These are phyloP conservation scores for Schizosaccharomyces pombe DNA, from an alignment of 805 yeast species.

Conservation along the genomic window DNA sequence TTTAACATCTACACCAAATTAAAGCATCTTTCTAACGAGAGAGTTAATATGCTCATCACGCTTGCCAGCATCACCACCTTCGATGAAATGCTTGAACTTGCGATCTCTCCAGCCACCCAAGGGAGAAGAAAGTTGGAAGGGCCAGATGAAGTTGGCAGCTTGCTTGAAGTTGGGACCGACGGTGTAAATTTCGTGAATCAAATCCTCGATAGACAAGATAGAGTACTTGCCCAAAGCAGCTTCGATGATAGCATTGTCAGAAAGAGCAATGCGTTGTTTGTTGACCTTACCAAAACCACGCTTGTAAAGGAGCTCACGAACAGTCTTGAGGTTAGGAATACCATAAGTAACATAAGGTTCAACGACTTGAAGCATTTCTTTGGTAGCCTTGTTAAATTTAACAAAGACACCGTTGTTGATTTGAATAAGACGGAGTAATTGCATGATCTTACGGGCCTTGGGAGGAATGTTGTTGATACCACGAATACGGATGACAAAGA, in stretches of 20 bases:
- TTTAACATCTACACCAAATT: conserved; percentile 1
- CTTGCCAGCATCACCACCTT: conserved; percentile 72
- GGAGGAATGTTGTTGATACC: conserved; percentile 62
- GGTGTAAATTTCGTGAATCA: conserved; percentile 61
- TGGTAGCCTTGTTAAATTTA: conserved; percentile 57
- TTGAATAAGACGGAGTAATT: conserved; percentile 54
- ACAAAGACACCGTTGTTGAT: conserved; percentile 62
- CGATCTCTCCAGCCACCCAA: conserved; percentile 61
- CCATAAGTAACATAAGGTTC: conserved; percentile 69
- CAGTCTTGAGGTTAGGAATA: conserved; percentile 52
- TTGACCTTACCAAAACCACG: conserved; percentile 66
- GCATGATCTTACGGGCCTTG: conserved; percentile 63
- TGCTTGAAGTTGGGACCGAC: conserved; percentile 73
- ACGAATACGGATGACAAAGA: conserved; percentile 52
- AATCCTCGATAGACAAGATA: conserved; percentile 50
- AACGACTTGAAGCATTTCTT: conserved; percentile 51
- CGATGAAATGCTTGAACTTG: conserved; percentile 63
- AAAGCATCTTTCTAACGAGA: conserved; percentile 38
- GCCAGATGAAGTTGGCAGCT: conserved; percentile 69
- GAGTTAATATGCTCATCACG: conserved; percentile 58
- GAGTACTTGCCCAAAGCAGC: conserved; percentile 51
- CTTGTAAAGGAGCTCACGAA: conserved; percentile 57
- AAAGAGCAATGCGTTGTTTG: conserved; percentile 51
- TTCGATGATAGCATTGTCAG: conserved; percentile 52
- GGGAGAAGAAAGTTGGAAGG: conserved; percentile 65